Percentiles rank a stretch among this genome's conserved stretches.
Conservation (phyloP, 1,284 basidiomycete species). For the Boletellus sp. region DNA sequence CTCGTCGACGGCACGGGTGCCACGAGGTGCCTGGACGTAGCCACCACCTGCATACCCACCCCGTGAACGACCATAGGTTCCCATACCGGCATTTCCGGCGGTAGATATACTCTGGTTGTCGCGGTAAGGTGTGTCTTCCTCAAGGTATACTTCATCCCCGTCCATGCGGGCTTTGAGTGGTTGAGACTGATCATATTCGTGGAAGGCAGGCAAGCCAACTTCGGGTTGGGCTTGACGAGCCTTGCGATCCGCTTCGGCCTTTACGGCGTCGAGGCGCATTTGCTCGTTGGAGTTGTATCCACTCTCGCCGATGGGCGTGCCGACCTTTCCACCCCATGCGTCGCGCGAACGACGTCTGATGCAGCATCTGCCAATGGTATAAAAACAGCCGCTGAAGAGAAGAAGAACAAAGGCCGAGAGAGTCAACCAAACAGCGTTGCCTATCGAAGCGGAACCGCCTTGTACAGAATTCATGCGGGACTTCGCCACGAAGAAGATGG, state of each 20-base stretch:
- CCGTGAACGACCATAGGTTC: constrained; percentile 31
- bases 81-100: constrained; percentile 22
- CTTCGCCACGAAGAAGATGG: constrained; percentile 81
- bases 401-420: constrained; percentile 79
- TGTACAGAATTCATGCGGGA: constrained; percentile 66
- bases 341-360: constrained; percentile 53
- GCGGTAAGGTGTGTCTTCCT: constrained; percentile 39
- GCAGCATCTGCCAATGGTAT: constrained; percentile 77
- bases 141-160: constrained; percentile 50
- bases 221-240: constrained; percentile 61
- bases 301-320: constrained; percentile 24
- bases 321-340: constrained; percentile 34
- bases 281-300: constrained; percentile 48
- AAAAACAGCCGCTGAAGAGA: constrained; percentile 85
- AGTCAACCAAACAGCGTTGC: constrained; percentile 82
- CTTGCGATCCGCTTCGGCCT: constrained; percentile 78
- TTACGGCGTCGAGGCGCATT: constrained; percentile 75
- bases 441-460: constrained; percentile 71
- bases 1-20: constrained; percentile 69
- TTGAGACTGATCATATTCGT: constrained; percentile 57
- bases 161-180: constrained; percentile 62
- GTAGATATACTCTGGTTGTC: constrained; percentile 29
- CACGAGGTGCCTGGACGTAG: constrained; percentile 59
- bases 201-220: constrained; percentile 70
- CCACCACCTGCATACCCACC: constrained; percentile 48